A percentile compares a stretch with the other conserved stretches of the same genome.
Evolutionary conservation across 805 yeast species (phyloP).

Genomic region (Monosporozyma aquatica): DNA sequence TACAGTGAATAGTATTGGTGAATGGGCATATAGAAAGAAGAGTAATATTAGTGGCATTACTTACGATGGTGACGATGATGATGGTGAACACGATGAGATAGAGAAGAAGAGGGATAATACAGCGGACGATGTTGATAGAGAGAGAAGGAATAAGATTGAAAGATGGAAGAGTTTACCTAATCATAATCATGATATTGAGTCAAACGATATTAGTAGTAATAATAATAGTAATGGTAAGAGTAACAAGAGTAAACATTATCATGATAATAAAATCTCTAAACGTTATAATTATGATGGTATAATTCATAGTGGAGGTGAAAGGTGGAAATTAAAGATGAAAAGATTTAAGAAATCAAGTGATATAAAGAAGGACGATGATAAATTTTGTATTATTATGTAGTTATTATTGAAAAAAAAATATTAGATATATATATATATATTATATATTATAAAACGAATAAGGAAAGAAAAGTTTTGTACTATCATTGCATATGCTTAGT

Average conservation of each 20-base stretch:
- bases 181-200: conserved; percentile 11
- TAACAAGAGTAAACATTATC: not conserved
- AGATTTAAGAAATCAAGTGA: conserved; percentile 11
- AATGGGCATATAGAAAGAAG: conserved; percentile 18
- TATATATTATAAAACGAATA: not conserved
- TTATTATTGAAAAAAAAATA: not conserved
- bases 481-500: conserved; percentile 16
- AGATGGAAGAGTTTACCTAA: conserved; percentile 26
- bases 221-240: not conserved
- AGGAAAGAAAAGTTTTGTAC: too few species aligned
- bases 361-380: conserved; percentile 4
- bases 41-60: conserved; percentile 12
- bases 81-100: not conserved
- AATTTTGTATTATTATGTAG: conserved; percentile 15
- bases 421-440: not conserved
- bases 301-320: conserved; percentile 8
- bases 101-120: not conserved
- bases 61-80: conserved; percentile 13
- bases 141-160: conserved; percentile 15
- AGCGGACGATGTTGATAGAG: not conserved
- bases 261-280: not conserved
- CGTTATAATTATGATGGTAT: conserved; percentile 11
- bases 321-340: conserved; percentile 19
- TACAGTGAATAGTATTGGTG: conserved; percentile 27
- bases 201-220: conserved; percentile 7